phyloP scores from a whole-genome alignment of 2,329 filamentous ascomycete genomes.

The Hymenoscyphus occultus region DNA sequence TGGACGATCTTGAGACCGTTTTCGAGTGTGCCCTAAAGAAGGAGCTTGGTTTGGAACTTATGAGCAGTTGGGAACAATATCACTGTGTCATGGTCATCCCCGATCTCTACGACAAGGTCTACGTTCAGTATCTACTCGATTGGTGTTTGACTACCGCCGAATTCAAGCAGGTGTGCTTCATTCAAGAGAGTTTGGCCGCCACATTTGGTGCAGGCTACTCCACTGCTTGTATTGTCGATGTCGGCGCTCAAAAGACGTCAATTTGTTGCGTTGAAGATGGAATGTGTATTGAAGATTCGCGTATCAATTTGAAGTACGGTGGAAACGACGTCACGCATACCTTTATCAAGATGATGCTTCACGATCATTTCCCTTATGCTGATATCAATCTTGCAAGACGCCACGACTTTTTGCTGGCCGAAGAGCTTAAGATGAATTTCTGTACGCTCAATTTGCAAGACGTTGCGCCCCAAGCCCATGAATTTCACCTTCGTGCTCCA shows the following conservation, averaged over 20 bases:
- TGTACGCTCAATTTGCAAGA: slow-evolving; percentile 89
- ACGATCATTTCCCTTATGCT: slow-evolving; percentile 90
- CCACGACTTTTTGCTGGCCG: slow-evolving; percentile 89
- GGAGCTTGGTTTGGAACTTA: slow-evolving; percentile 76
- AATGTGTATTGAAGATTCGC: slow-evolving; percentile 89
- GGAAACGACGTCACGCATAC: slow-evolving; percentile 90
- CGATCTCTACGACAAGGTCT: slow-evolving; percentile 91
- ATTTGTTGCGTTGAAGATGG: slow-evolving; percentile 97
- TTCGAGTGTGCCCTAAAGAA: slow-evolving; percentile 81
- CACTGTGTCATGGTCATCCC: slow-evolving; percentile 97
- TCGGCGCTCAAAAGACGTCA: slow-evolving; percentile 95
- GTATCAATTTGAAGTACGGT: slow-evolving; percentile 92
- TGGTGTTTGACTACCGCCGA: slow-evolving; percentile 87
- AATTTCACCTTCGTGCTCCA: slow-evolving; percentile 86
- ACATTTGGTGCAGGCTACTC: slow-evolving; percentile 95
- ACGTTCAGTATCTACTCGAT: slow-evolving; percentile 80
- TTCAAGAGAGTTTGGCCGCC: slow-evolving; percentile 92
- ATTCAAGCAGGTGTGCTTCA: slow-evolving; percentile 85
- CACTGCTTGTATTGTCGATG: slow-evolving; percentile 89
- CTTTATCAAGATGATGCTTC: slow-evolving; percentile 97
- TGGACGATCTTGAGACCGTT: slow-evolving; percentile 82
- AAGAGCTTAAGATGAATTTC: slow-evolving; percentile 91
- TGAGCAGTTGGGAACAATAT: slow-evolving; percentile 83
- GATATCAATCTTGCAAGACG: slow-evolving; percentile 89
- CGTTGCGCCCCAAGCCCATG: slow-evolving; percentile 81